Evolutionary conservation across 2,329 filamentous ascomycete species (phyloP), one percentile per base, ranked within the genome.

Genomic region (Sporothrix humicola): DNA sequence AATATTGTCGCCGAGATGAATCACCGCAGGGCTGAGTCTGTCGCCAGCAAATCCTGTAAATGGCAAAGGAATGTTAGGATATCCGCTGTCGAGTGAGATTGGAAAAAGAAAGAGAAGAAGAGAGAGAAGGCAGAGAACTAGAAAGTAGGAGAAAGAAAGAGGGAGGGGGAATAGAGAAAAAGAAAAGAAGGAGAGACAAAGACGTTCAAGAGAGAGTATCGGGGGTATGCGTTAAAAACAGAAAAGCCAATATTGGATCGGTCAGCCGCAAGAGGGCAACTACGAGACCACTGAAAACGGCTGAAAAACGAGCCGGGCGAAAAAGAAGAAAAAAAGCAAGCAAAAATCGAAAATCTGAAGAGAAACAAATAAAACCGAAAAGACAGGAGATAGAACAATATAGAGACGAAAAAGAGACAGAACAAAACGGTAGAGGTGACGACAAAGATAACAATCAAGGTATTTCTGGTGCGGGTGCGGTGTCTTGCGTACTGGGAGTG

Each of bases 401-500:
- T 37, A 37, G 31, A 37, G 31, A 37, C 31, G 31, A 37, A 37
- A 26, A 26, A 54, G 23, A 20, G 23, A 42, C 31, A 31, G 31
- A 72, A 44, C 42, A 69, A 50, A 37, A 44, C 10, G 26, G 31
- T 37, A 37, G 31, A 37, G 31, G 31, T 6, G 66, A 31, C 69
- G 42, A 48, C 8, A 26, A 17, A 48, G 1, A 66, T n/a, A 72
- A 56, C 20, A 69, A 46, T 50, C 17, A 26, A 48, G 46, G 42
- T 52, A 70, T 46, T 46, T 31, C 52, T 70, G 50, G 37, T 26
- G 52, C 17, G 66, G 52, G 46, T 70, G 52, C n/a, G 48, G 26
- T 44, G 13, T 70, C 50, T 52, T 69, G 71, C 76, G 52, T 77
- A 77, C 76, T 74, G 65, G 73, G 74, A 71, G 72, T 75, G 66